Conservation (phyloP, 441 rosid genomes). For the Geranium incanum region DNA sequence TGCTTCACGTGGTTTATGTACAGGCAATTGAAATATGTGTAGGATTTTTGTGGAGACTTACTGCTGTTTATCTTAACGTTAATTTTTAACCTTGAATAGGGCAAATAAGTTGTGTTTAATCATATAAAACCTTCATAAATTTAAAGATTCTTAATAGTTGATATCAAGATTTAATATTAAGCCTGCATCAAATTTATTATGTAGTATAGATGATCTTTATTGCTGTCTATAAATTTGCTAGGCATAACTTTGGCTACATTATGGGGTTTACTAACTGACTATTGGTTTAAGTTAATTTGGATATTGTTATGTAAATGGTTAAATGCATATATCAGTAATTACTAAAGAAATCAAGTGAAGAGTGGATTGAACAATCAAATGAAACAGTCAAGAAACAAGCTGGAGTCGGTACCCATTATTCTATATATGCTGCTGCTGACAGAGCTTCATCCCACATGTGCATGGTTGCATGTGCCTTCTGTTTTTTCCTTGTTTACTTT, state of each 20-base stretch:
- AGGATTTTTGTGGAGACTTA: neutral
- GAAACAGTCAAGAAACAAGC: neutral
- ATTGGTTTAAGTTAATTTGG: neutral
- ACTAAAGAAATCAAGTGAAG: neutral
- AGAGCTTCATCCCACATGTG: neutral
- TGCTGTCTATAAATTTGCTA: neutral
- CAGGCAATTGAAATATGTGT: neutral
- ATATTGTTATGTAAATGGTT: neutral
- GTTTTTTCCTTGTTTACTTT: neutral
- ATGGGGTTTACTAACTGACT: neutral
- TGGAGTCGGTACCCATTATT: neutral
- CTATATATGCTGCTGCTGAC: neutral
- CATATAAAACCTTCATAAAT: neutral
- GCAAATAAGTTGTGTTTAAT: neutral
- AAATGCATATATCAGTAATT: neutral
- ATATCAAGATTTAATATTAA: neutral
- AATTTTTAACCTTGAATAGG: neutral
- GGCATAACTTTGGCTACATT: neutral
- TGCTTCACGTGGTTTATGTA: neutral
- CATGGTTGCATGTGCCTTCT: neutral
- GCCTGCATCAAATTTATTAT: neutral
- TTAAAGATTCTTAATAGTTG: neutral
- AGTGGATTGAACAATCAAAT: neutral
- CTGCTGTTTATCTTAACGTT: neutral
- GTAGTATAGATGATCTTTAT: neutral